Evolutionary conservation across 2,329 filamentous ascomycete genomes (phyloP).

Genomic region (Dichotomopilus funicola): DNA sequence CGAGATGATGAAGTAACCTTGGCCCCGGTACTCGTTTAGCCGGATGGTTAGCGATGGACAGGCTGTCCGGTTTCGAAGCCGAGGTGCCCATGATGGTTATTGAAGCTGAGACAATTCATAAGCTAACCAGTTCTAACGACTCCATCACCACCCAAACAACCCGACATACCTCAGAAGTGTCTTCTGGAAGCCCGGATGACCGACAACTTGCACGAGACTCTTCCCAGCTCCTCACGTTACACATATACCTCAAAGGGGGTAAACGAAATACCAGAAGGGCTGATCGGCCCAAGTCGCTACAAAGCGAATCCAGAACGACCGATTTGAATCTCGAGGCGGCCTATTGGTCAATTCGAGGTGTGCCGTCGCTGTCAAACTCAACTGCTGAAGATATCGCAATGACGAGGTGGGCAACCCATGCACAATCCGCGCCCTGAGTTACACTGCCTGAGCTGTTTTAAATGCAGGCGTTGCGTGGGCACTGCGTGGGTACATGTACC

Average conservation of each 20-base stretch:
- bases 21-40: slow-evolving; percentile 39
- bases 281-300: slow-evolving; percentile 15
- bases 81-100: neutral
- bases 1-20: slow-evolving; percentile 50
- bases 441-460: too few species aligned
- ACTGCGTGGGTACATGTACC: too few species aligned
- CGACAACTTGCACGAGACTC: neutral
- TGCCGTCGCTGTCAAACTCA: neutral
- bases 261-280: slow-evolving; percentile 8
- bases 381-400: neutral
- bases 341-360: slow-evolving; percentile 14
- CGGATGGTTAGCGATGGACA: slow-evolving; percentile 43
- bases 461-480: too few species aligned
- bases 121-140: neutral
- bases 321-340: slow-evolving; percentile 18
- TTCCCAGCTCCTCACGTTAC: slow-evolving; percentile 1
- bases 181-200: neutral
- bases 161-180: neutral
- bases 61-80: neutral
- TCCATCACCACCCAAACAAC: neutral
- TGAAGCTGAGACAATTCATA: neutral
- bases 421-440: too few species aligned
- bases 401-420: neutral
- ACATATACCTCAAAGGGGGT: neutral
- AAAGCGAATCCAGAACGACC: slow-evolving; percentile 11